Conservation (phyloP, 129 eudicot species). For the Centella asiatica region DNA sequence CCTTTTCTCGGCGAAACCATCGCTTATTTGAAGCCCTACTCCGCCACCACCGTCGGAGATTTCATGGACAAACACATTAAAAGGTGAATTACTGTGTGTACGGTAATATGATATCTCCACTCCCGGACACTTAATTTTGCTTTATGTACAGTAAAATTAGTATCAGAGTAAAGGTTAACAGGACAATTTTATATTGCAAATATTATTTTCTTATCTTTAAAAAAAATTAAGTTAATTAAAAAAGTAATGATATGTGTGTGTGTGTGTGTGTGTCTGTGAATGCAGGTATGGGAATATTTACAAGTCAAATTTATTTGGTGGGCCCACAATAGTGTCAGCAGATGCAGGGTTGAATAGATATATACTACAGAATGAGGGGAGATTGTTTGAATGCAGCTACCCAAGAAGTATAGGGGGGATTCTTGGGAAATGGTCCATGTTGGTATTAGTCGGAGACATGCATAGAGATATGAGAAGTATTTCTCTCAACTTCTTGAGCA, state of each 20-base stretch:
- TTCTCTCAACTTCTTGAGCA: conserved; percentile 86
- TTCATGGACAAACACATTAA: conserved; percentile 93
- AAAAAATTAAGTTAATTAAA: conserved; percentile 45
- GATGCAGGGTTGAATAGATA: conserved; percentile 84
- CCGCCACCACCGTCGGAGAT: conserved; percentile 72
- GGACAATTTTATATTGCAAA: too few species aligned
- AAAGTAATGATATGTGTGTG: too few species aligned
- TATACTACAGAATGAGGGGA: conserved; percentile 90
- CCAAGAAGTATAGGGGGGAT: conserved; percentile 95
- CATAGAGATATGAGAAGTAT: conserved; percentile 94
- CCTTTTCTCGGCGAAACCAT: conserved; percentile 95
- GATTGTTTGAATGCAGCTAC: conserved; percentile 85
- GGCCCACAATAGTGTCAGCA: conserved; percentile 80
- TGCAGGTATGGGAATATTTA: conserved; percentile 86
- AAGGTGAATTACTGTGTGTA: conserved; percentile 27
- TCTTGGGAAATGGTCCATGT: conserved; percentile 98
- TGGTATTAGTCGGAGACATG: conserved; percentile 94
- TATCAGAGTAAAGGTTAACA: too few species aligned
- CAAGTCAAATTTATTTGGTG: conserved; percentile 89
- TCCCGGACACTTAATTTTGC: background rate
- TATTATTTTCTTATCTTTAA: conserved; percentile 27
- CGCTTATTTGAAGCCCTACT: conserved; percentile 73
- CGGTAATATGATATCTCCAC: background rate
- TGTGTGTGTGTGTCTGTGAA: background rate
- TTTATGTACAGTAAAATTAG: too few species aligned